Evolutionary conservation across 768 basidiomycete genomes (phyloP), one percentile per base, ranked within the genome.

Genomic region (Pulveroboletus sp.): DNA sequence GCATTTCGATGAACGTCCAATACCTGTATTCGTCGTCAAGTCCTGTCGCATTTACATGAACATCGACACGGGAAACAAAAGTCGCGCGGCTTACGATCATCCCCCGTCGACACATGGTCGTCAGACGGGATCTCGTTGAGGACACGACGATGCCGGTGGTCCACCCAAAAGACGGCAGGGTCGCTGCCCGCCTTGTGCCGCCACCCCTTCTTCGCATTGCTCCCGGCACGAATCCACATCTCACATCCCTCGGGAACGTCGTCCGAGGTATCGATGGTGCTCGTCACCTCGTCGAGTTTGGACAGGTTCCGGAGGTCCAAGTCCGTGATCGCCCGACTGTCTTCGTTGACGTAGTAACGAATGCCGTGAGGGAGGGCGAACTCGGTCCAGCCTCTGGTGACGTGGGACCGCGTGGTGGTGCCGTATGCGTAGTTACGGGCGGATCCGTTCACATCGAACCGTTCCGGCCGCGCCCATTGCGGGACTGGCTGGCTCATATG

Each of bases 1-100:
- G 88, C 29, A 77, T 69, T 64, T 89, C 85, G 68, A 92, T 76
- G 61, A 83, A 92, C 6, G 80, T 71, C 90, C 90, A 92, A 60
- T 89, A 92, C 47, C 85, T 74, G 57, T 85, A 88, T 60, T 89
- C 86, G 59, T 82, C 75, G 47, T 90, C 86, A 19, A 88, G 70
- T 39, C 79, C 89, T 90, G 53, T 45, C 20, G 12, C 16, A n/a
- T 30, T 13, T 14, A 4, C 14, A 43, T 56, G 14, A 53, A 44
- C 7, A 34, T 22, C 23, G 14, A 43, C 16, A 19, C 11, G 3
- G 34, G 7, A 20, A 13, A 31, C 10, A 27, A 53, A n/a, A 7
- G 4, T 20, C 14, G 19, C 2, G 14, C 1, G 24, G 11, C 76
- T 66, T 37, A 79, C 77, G 63, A 30, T 79, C 75, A 41, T 76